Evolutionary conservation across 345 rosid genomes (phyloP), one percentile per base, ranked within the genome.

Genomic region (Aegle marmelos): DNA sequence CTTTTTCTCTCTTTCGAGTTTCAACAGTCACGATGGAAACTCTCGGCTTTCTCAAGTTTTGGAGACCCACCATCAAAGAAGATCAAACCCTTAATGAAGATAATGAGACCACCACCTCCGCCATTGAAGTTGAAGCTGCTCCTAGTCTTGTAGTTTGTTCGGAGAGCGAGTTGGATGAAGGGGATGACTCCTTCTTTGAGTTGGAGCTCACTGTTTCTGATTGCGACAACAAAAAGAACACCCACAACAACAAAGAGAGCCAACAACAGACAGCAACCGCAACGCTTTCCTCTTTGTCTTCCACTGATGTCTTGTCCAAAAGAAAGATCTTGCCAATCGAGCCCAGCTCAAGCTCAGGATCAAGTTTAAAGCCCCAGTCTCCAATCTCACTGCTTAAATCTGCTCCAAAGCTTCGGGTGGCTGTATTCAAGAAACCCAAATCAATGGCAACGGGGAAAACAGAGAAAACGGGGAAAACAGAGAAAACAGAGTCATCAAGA

Each of bases 161-260:
- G 9, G 85, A 85, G 21, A 50, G 58, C n/a, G 90, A 90, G 2
- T 68, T 82, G 59, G 88, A 79, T 0, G 95, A 92, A 70, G 99
- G 83, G 62, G 99, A 95, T 4, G 99, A 95, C 74, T 93, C 98
- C 0, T 93, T 92, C 86, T 89, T 93, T 79, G 99, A 95, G 74
- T 78, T 95, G 76, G 92, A 95, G 85, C 90, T 95, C 67, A 79
- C 95, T 82, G 87, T 87, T 27, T 84, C 89, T 58, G 88, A 82
- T 58, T 70, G 67, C 76, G 84, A 85, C 80, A 62, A 54, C 45
- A 78, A 48, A 16, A 63, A 71, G 50, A 64, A 54, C 81, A 74
- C 70, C 50, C 76, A 48, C 33, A 34, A 50, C 72, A 31, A 25
- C 76, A 19, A 48, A 64, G 56, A 50, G 76, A 30, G 34, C 74